Percentiles rank a stretch among this genome's conserved stretches.
Evolutionary conservation across 2,329 filamentous ascomycete species (phyloP).

Genomic region (Aspergillus thermomutatus): DNA sequence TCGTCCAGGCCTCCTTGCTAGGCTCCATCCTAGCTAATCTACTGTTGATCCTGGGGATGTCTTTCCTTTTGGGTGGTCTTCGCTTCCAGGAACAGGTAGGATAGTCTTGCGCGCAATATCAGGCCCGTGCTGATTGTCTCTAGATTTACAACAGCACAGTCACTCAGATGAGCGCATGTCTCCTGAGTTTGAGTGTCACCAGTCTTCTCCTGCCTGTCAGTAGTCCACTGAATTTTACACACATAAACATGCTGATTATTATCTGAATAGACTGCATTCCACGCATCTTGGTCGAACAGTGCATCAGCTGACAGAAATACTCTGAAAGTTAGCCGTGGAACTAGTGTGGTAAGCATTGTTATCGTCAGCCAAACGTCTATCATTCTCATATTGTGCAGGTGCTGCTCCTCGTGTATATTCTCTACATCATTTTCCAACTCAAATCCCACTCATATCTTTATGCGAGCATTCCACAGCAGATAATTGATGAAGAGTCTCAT

Average conservation of each 20-base stretch:
- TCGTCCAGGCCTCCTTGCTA: conserved; percentile 85
- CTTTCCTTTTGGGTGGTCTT: conserved; percentile 80
- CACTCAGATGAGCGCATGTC: conserved; percentile 92
- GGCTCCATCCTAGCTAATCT: conserved; percentile 88
- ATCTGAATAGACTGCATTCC: conserved; percentile 70
- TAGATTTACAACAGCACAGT: conserved; percentile 92
- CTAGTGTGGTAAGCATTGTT: conserved; percentile 66
- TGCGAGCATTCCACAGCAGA: conserved; percentile 84
- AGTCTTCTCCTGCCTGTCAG: conserved; percentile 77
- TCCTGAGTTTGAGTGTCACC: conserved; percentile 85
- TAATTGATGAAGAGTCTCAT: conserved; percentile 86
- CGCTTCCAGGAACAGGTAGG: conserved; percentile 79
- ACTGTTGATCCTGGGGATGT: conserved; percentile 86
- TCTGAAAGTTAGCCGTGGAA: conserved; percentile 82
- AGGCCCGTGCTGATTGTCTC: neutral
- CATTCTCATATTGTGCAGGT: conserved; percentile 46
- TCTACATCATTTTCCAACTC: conserved; percentile 86
- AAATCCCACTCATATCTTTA: conserved; percentile 92
- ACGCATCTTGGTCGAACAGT: conserved; percentile 72
- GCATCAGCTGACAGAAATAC: conserved; percentile 65
- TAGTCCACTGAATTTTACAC: conserved; percentile 5
- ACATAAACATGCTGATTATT: neutral
- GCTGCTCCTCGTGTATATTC: conserved; percentile 72
- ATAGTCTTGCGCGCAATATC: neutral
- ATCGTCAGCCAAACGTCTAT: neutral